Conservation (phyloP, 1,139 yeast genomes). For the Arxiozyma telluris region DNA sequence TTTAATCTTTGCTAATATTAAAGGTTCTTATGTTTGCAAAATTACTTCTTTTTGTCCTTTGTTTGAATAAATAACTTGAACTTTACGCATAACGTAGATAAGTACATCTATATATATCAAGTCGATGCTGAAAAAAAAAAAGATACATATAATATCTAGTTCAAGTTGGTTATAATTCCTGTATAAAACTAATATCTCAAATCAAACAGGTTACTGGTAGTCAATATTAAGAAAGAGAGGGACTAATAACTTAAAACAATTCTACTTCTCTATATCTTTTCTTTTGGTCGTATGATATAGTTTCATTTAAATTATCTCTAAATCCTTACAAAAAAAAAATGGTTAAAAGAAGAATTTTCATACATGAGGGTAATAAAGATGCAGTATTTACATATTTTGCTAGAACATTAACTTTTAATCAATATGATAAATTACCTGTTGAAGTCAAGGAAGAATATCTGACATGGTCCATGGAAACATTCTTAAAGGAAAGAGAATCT, state of each 20-base stretch:
- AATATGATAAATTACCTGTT: constrained; percentile 2
- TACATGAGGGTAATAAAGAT: constrained; percentile 2
- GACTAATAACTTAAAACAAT: no score
- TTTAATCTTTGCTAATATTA: background rate
- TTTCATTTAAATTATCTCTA: background rate
- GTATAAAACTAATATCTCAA: no score
- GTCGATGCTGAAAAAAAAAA: background rate
- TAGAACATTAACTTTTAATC: background rate
- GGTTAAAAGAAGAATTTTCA: constrained; percentile 1
- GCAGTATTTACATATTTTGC: constrained; percentile 3
- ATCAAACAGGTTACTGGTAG: no score
- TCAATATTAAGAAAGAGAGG: no score
- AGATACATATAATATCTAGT: no score
- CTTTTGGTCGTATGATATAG: background rate
- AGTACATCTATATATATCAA: background rate
- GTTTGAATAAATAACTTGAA: no score
- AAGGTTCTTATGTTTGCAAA: background rate
- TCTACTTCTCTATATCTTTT: no score
- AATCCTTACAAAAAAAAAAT: background rate
- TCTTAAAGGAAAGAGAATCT: constrained; percentile 1
- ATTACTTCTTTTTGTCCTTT: no score
- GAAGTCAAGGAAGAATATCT: constrained; percentile 3
- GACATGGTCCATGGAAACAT: constrained; percentile 5
- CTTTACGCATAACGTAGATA: no score
- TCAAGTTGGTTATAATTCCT: no score